Evolutionary conservation across 1,284 basidiomycete genomes (phyloP).

Genomic region (Malassezia sp.): DNA sequence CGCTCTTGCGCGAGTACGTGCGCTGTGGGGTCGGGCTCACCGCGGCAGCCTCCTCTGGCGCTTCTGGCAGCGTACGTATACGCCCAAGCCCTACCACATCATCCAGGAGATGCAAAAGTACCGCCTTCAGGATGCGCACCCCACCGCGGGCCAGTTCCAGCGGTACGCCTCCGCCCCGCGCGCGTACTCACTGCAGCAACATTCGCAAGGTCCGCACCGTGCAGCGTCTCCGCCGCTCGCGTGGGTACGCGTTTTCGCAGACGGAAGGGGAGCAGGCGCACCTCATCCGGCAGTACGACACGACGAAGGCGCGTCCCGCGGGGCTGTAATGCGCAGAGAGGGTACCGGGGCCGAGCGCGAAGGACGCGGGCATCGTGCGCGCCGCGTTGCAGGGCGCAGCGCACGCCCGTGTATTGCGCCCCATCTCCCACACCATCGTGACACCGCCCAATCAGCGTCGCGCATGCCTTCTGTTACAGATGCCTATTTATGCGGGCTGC

Average conservation of each 20-base stretch:
- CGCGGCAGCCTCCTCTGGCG: conserved; percentile 43
- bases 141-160: conserved; percentile 78
- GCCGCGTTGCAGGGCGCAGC: too few relatives aligned
- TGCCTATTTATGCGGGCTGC: too few relatives aligned
- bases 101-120: conserved; percentile 86
- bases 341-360: too few relatives aligned
- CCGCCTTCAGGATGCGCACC: conserved; percentile 91
- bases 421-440: too few relatives aligned
- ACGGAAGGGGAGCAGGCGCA: conserved; percentile 40
- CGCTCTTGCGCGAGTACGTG: conserved; percentile 83
- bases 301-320: conserved; percentile 21
- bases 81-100: conserved; percentile 83
- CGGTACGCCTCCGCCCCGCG: conserved; percentile 28
- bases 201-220: conserved; percentile 44
- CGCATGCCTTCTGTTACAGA: too few relatives aligned
- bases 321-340: too few relatives aligned
- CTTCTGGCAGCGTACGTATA: conserved; percentile 60
- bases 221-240: conserved; percentile 39
- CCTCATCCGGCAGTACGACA: conserved; percentile 45
- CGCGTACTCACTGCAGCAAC: conserved; percentile 19
- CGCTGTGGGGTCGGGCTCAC: too few relatives aligned
- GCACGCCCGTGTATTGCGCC: too few relatives aligned
- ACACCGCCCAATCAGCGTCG: too few relatives aligned
- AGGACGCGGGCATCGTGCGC: too few relatives aligned
- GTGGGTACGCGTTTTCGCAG: conserved; percentile 44